Percentiles rank a stretch among this genome's conserved stretches.
Evolutionary conservation across 352 stramenopile species (phyloP).

Genomic region (Discostella stelligera): DNA sequence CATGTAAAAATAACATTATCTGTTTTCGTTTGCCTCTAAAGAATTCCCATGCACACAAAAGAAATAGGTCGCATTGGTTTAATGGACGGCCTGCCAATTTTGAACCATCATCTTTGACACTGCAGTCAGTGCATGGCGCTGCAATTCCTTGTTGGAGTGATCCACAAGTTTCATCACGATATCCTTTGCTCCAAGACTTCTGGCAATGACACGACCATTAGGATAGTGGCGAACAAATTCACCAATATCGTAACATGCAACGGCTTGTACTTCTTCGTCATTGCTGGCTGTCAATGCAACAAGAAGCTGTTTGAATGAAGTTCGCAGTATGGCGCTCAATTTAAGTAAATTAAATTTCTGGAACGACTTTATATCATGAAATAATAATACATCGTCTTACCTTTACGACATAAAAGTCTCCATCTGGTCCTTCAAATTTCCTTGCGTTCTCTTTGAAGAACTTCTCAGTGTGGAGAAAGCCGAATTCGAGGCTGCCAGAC

Average conservation of each 20-base stretch:
- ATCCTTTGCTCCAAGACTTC: slow-evolving; percentile 91
- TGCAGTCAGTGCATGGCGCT: slow-evolving; percentile 93
- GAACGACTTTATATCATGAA: neutral
- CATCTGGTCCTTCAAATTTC: slow-evolving; percentile 85
- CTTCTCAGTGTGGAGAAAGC: slow-evolving; percentile 93
- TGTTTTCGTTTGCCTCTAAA: neutral
- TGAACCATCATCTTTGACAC: slow-evolving; percentile 98
- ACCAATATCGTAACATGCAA: slow-evolving; percentile 95
- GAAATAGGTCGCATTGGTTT: neutral
- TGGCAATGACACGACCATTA: slow-evolving; percentile 91
- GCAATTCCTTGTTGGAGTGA: slow-evolving; percentile 91
- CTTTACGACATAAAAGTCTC: slow-evolving; percentile 59
- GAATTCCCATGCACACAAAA: neutral
- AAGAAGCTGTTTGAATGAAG: slow-evolving; percentile 74
- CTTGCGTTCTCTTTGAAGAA: slow-evolving; percentile 96
- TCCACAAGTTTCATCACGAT: slow-evolving; percentile 95
- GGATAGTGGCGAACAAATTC: slow-evolving; percentile 97
- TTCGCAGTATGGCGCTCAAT: neutral
- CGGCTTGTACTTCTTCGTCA: slow-evolving; percentile 90
- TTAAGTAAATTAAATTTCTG: neutral
- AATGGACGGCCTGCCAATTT: slow-evolving; percentile 84
- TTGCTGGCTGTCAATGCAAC: slow-evolving; percentile 87
- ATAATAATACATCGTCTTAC: slow-evolving; percentile 8
- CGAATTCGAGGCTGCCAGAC: slow-evolving; percentile 90
- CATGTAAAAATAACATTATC: neutral